Evolutionary conservation across 306 rosid species (phyloP).

Genomic region (Rubus parviflorus): DNA sequence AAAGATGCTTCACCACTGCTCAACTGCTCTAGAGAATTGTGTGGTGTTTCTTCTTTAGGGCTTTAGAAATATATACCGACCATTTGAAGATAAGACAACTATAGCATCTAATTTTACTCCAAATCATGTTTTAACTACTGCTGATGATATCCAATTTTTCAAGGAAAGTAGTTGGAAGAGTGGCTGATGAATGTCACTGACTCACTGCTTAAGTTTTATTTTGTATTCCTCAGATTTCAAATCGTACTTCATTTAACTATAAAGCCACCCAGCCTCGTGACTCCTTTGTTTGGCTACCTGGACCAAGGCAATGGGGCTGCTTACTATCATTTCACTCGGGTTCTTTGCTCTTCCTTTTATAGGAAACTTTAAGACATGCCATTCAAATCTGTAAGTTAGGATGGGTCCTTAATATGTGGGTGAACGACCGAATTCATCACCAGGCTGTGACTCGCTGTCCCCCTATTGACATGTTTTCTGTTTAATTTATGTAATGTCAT

Average conservation of each 20-base stretch:
- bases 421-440: not conserved
- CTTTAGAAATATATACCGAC: not conserved
- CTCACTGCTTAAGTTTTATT: not conserved
- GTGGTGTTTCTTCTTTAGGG: not conserved
- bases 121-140: not conserved
- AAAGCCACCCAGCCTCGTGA: not conserved
- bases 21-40: not conserved
- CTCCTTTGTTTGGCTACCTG: not conserved
- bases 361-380: not conserved
- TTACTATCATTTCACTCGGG: not conserved
- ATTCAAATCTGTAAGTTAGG: not conserved
- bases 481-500: not conserved
- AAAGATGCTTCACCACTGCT: constrained; percentile 13
- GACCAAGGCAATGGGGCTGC: not conserved
- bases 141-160: not conserved
- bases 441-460: not conserved
- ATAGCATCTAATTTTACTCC: not conserved
- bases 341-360: not conserved
- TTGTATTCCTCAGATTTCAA: not conserved
- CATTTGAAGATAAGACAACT: not conserved
- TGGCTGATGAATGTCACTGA: not conserved
- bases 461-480: not conserved
- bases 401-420: not conserved
- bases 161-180: not conserved
- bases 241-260: not conserved